Percentiles rank a stretch among this genome's conserved stretches.
These are phyloP conservation scores for Aureobasidium pullulans DNA, from an alignment of 2,329 filamentous ascomycete genomes.

Conservation along the genomic window DNA sequence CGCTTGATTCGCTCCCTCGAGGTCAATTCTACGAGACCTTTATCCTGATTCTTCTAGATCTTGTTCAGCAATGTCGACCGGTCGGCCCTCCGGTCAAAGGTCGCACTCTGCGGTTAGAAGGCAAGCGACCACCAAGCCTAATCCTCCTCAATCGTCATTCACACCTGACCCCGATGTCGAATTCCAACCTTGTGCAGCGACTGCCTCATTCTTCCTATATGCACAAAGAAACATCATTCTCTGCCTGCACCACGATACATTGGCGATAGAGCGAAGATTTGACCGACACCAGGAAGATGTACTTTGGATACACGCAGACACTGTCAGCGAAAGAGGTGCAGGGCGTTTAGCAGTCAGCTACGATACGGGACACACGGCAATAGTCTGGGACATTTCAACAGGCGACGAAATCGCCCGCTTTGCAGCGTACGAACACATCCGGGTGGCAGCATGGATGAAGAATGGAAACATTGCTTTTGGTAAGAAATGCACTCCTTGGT, in stretches of 20 bases:
- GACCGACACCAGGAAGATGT: constrained; percentile 77
- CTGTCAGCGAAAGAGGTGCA: constrained; percentile 76
- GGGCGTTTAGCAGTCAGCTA: constrained; percentile 88
- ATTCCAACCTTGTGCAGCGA: constrained; percentile 85
- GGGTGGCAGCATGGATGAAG: constrained; percentile 86
- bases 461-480: constrained; percentile 97
- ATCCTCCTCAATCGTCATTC: constrained; percentile 36
- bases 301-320: constrained; percentile 79
- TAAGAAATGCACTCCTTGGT: constrained; percentile 39
- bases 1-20: background rate
- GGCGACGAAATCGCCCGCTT: constrained; percentile 89
- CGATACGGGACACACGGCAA: constrained; percentile 81
- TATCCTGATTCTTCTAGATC: background rate
- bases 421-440: constrained; percentile 79
- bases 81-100: constrained; percentile 32
- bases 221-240: constrained; percentile 74
- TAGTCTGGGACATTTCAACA: constrained; percentile 93
- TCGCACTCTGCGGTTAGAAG: constrained; percentile 31
- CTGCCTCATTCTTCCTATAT: constrained; percentile 84
- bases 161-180: constrained; percentile 43
- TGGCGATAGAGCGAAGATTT: constrained; percentile 83
- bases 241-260: constrained; percentile 84
- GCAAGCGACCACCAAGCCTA: constrained; percentile 20
- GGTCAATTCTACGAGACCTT: background rate
- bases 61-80: constrained; percentile 36